These are phyloP conservation scores for Alternaria arbusti DNA, from an alignment of 2,329 filamentous ascomycete genomes.

Conservation along the genomic window DNA sequence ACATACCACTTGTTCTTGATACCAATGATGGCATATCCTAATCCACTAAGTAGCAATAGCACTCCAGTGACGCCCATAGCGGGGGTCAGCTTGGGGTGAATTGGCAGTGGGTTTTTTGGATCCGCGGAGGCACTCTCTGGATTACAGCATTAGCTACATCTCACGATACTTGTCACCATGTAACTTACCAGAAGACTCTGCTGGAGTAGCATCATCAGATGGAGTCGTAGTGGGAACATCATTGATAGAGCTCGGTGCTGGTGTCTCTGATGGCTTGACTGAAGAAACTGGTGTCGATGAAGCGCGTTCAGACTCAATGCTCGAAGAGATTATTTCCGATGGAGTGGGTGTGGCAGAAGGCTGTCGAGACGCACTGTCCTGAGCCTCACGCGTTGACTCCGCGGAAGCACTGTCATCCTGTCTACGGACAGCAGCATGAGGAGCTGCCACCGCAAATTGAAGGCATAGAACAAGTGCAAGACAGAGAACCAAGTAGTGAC, in stretches of 20 bases:
- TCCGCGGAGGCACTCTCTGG: conserved; percentile 20
- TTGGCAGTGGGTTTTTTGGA: conserved; percentile 62
- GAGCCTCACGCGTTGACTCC: conserved; percentile 17
- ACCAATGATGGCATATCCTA: conserved; percentile 74
- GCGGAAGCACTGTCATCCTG: conserved; percentile 36
- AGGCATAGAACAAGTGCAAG: conserved; percentile 37
- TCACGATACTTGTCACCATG: background rate
- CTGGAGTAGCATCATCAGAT: conserved; percentile 22
- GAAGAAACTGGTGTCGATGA: conserved; percentile 20
- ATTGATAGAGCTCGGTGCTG: conserved; percentile 16
- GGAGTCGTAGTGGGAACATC: conserved; percentile 26
- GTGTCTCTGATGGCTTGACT: conserved; percentile 14
- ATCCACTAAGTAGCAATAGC: conserved; percentile 75
- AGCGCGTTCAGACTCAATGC: conserved; percentile 15
- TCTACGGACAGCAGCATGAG: conserved; percentile 33
- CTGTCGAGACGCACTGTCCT: conserved; percentile 13
- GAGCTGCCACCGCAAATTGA: conserved; percentile 28
- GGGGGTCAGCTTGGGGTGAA: conserved; percentile 77
- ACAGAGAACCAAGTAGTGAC: conserved; percentile 31
- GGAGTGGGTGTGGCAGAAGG: conserved; percentile 24
- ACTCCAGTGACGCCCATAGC: conserved; percentile 80
- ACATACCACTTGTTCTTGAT: conserved; percentile 75
- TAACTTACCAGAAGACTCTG: conserved; percentile 25
- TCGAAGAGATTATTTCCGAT: conserved; percentile 18
- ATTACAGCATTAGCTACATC: background rate